Conservation (phyloP, 2,329 filamentous ascomycete genomes). For the Chrysoporthe deuterocubensis region DNA sequence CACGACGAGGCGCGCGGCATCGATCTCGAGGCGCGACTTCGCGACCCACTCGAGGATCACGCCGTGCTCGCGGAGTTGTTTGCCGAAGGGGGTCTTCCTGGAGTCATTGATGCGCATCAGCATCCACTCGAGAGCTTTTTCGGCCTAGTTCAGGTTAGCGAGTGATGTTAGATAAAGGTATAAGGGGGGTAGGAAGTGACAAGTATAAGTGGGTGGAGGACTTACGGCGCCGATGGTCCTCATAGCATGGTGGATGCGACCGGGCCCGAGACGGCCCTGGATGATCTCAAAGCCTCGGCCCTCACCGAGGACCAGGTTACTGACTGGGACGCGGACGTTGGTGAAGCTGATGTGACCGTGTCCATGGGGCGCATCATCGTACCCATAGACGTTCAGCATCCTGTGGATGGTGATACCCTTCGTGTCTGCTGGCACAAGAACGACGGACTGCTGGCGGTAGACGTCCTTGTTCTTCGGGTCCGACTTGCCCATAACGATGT, state of each 20-base stretch:
- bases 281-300: constrained; percentile 98
- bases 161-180: not conserved
- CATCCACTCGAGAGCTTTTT: constrained; percentile 93
- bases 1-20: constrained; percentile 85
- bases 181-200: not conserved
- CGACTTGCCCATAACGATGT: constrained; percentile 96
- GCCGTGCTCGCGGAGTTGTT: constrained; percentile 84
- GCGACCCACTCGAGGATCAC: constrained; percentile 96
- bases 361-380: constrained; percentile 97
- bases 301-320: constrained; percentile 88
- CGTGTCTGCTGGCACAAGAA: constrained; percentile 80
- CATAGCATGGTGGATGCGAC: constrained; percentile 98
- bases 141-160: constrained; percentile 55
- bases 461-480: constrained; percentile 74
- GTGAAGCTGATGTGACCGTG: constrained; percentile 91
- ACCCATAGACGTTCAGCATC: constrained; percentile 93
- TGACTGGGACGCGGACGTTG: constrained; percentile 84
- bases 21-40: constrained; percentile 89
- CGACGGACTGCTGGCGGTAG: constrained; percentile 91
- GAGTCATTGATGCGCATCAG: constrained; percentile 93
- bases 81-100: constrained; percentile 87
- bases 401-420: constrained; percentile 91
- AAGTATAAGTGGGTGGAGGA: constrained; percentile 26
- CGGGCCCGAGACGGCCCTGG: constrained; percentile 92
- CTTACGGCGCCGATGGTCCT: constrained; percentile 81